These are phyloP conservation scores for Kwoniella shandongensis DNA, from an alignment of 768 basidiomycete genomes.

Conservation along the genomic window DNA sequence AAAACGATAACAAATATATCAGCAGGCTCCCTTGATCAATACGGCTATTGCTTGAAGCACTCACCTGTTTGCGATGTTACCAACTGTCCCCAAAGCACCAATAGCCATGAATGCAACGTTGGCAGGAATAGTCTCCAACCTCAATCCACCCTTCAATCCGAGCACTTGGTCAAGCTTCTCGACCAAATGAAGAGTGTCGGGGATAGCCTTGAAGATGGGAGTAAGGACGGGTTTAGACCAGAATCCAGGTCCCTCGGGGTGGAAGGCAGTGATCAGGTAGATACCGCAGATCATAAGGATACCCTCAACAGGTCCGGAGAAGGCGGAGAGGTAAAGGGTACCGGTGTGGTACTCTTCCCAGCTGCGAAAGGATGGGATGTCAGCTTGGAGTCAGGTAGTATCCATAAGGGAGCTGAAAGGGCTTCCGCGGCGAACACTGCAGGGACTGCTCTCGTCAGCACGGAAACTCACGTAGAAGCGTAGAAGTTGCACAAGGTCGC, in stretches of 20 bases:
- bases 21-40: conserved; percentile 1
- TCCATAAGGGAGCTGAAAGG: neutral
- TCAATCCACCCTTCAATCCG: conserved; percentile 30
- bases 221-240: conserved; percentile 40
- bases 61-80: conserved; percentile 77
- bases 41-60: conserved; percentile 26
- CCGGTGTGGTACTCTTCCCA: conserved; percentile 65
- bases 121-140: conserved; percentile 61
- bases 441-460: too few species aligned
- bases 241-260: conserved; percentile 56
- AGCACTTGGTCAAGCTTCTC: conserved; percentile 26
- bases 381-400: neutral
- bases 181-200: conserved; percentile 8
- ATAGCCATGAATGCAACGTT: conserved; percentile 89
- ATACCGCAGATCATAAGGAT: conserved; percentile 80
- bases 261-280: conserved; percentile 74
- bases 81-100: conserved; percentile 65
- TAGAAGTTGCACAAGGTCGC: conserved; percentile 76
- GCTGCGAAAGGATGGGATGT: conserved; percentile 12
- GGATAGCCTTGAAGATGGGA: conserved; percentile 24
- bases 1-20: too few species aligned
- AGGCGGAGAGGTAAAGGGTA: conserved; percentile 83
- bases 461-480: conserved; percentile 62
- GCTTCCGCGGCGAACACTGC: too few species aligned
- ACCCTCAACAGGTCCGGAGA: conserved; percentile 95